Base-by-base conservation (phyloP, 768 basidiomycete species). In the Suillus paluster region DNA sequence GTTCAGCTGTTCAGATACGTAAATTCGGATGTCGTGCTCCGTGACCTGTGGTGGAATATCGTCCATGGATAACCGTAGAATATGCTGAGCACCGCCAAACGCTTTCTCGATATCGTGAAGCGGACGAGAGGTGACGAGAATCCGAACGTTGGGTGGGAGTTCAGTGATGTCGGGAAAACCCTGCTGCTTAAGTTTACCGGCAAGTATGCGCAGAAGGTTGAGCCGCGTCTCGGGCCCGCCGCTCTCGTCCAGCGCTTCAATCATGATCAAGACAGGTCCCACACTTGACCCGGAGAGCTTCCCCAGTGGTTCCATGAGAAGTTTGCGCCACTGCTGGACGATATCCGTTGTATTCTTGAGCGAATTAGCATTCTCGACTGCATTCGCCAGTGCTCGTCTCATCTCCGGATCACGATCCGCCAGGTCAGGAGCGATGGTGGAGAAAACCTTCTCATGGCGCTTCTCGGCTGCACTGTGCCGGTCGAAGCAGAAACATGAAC, bases 351-450 rank as follows among this genome's bases (percentile, higher is more conserved):
- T 63, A 1, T 25, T 38, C 5, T 49, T 36, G 38, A 63, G 61
- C 8, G 60, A 7, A 14, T n/a, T 46, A 10, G 36, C 27, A 44
- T 45, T 27, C n/a, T 34, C 8, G 39, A 63, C 34, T 10, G 39
- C 12, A 0, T 27, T 12, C 8, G 46, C 46, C 19, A 63, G 19
- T 12, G 38, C 6, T 7, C 21, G 50, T 33, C 33, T 55, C 12
- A 63, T 27, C n/a, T 53, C 38, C 7, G 52, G 6, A 36, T 70
- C 64, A 52, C 66, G 62, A 1, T 59, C 63, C 27, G 70, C 70
- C 4, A 71, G 52, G n/a, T 68, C 64, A 21, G 62, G 59, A 21
- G 67, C 75, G 4, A 77, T 68, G 30, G 76, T 78, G 30, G 68
- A 69, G 65, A 76, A 74, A 30, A 77, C 25, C 66, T 63, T 33